phyloP scores from a whole-genome alignment of 2,329 filamentous ascomycete species.

The Penicillium olsonii region DNA sequence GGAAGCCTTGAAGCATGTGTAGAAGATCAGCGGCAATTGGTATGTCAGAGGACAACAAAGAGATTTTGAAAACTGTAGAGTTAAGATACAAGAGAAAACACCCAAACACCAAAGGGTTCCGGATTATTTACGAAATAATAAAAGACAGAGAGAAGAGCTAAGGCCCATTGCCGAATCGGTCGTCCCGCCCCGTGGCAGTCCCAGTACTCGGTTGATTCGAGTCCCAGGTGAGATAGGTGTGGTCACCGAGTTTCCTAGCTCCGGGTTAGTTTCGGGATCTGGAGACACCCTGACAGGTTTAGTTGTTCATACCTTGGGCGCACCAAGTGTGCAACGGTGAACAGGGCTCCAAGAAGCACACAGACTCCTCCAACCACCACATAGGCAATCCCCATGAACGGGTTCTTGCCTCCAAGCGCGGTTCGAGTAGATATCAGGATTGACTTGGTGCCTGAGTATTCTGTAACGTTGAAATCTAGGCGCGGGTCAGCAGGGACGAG shows the following conservation, averaged over 20 bases:
- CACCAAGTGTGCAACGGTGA: slow-evolving; percentile 87
- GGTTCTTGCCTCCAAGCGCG: slow-evolving; percentile 91
- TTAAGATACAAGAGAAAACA: slow-evolving; percentile 23
- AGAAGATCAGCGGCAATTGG: slow-evolving; percentile 2
- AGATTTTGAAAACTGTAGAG: slow-evolving; percentile 16
- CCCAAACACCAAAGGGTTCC: slow-evolving; percentile 19
- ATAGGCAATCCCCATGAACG: slow-evolving; percentile 95
- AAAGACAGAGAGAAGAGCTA: slow-evolving; percentile 9
- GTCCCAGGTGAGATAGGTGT: slow-evolving; percentile 97
- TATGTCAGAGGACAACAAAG: slow-evolving; percentile 13
- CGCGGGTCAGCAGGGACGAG: slow-evolving; percentile 15
- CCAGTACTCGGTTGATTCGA: slow-evolving; percentile 64
- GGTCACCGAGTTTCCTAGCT: slow-evolving; percentile 88
- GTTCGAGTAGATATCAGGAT: slow-evolving; percentile 87
- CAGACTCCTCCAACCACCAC: slow-evolving; percentile 91
- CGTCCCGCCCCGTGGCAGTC: slow-evolving; percentile 59
- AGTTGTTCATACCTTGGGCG: slow-evolving; percentile 81
- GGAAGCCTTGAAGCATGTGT: slow-evolving; percentile 5
- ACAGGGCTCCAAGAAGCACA: slow-evolving; percentile 81
- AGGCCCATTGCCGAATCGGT: slow-evolving; percentile 39
- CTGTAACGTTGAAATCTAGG: slow-evolving; percentile 74
- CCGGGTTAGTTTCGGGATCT: slow-evolving; percentile 7
- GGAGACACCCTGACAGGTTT: too few relatives aligned
- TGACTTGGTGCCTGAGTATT: slow-evolving; percentile 85
- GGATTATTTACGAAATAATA: slow-evolving; percentile 20